A percentile compares a stretch with the other conserved stretches of the same genome.
Conservation (phyloP, 768 basidiomycete species). For the Sporobolomyces phaffii region DNA sequence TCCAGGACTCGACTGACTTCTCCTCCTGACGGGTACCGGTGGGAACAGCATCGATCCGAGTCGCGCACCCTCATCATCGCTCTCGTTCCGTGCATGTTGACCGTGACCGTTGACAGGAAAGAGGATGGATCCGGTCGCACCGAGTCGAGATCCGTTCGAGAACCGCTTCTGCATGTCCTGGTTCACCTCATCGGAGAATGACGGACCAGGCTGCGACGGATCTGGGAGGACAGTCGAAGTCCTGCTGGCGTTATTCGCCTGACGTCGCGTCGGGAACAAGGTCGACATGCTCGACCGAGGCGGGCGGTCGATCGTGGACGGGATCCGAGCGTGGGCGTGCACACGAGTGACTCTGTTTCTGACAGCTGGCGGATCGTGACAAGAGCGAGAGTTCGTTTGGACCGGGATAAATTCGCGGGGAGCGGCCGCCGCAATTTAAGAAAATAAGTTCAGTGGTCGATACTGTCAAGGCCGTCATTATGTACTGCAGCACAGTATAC, state of each 20-base stretch:
- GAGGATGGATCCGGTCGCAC: neutral
- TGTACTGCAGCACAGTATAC: too few relatives aligned
- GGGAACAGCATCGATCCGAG: conserved; percentile 5
- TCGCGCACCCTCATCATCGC: neutral
- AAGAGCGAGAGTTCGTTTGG: too few relatives aligned
- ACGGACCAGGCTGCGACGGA: neutral
- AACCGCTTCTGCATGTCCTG: conserved; percentile 11
- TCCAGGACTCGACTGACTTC: conserved; percentile 5
- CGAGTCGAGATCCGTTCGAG: neutral
- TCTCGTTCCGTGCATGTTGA: neutral
- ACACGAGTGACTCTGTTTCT: too few relatives aligned
- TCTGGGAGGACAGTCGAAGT: neutral
- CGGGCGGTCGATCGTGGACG: too few relatives aligned
- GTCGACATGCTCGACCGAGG: neutral
- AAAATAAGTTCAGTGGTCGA: too few relatives aligned
- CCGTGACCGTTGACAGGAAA: neutral
- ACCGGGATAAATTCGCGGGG: too few relatives aligned
- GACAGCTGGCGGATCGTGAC: too few relatives aligned
- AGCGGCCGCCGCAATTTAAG: too few relatives aligned
- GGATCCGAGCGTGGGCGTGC: too few relatives aligned
- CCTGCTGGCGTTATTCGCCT: neutral
- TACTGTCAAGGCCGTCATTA: too few relatives aligned
- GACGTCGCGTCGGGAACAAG: neutral
- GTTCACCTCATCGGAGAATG: conserved; percentile 21
- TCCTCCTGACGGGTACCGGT: neutral